phyloP scores from a whole-genome alignment of 257 asterid genomes.

The Knoxia roxburghii region DNA sequence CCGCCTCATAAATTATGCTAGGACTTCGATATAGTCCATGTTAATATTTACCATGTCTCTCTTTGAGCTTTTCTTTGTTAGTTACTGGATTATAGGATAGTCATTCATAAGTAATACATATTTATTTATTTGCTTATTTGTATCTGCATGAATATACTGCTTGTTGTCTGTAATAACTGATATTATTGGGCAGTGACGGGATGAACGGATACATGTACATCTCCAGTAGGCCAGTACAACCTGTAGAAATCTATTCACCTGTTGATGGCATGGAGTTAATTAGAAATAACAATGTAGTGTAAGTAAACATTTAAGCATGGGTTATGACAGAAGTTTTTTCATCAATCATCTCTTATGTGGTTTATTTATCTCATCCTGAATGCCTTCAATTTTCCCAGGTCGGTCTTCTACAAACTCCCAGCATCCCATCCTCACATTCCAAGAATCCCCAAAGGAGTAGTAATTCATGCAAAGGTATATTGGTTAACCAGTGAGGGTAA shows the following conservation, averaged over 20 bases:
- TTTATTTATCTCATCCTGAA: neutral
- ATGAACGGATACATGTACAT: constrained; percentile 53
- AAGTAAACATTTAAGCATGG: constrained; percentile 22
- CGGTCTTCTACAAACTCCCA: constrained; percentile 46
- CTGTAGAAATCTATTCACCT: constrained; percentile 39
- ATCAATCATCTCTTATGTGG: neutral
- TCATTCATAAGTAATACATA: neutral
- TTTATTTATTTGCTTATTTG: neutral
- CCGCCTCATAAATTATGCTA: too few species aligned
- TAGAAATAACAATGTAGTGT: constrained; percentile 44
- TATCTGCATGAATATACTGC: neutral
- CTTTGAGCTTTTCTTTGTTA: neutral
- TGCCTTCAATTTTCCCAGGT: constrained; percentile 28
- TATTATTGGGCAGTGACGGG: constrained; percentile 42
- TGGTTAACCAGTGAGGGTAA: neutral
- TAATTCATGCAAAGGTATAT: constrained; percentile 41
- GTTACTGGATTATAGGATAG: neutral
- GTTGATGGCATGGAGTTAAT: constrained; percentile 35
- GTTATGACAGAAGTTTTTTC: neutral
- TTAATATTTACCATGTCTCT: neutral
- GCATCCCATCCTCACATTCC: constrained; percentile 48
- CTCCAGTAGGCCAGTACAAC: constrained; percentile 38
- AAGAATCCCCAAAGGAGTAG: constrained; percentile 41
- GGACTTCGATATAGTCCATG: neutral
- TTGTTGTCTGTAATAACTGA: constrained; percentile 6